Evolutionary conservation across 345 rosid species (phyloP).

Genomic region (Barbarea vulgaris): DNA sequence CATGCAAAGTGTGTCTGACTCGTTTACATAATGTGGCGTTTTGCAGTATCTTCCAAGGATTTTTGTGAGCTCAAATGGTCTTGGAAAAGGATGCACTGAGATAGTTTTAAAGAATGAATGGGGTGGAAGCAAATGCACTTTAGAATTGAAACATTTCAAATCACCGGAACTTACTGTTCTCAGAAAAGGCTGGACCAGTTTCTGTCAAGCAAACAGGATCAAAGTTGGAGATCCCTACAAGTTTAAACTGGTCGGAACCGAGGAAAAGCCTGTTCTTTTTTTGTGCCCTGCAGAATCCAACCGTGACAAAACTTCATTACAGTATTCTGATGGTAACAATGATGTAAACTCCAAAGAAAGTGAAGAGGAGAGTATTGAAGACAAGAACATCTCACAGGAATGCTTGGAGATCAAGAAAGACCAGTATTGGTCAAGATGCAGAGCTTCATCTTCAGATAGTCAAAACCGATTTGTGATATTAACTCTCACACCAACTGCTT

Average conservation of each 20-base stretch:
- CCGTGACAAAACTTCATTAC: not conserved
- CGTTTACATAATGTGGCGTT: not conserved
- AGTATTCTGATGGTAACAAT: not conserved
- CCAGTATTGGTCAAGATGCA: not conserved
- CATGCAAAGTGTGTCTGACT: not conserved
- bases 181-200: constrained; percentile 29
- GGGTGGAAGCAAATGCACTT: constrained; percentile 22
- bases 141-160: not conserved
- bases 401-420: constrained; percentile 11
- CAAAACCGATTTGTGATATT: constrained; percentile 25
- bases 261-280: constrained; percentile 11
- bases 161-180: not conserved
- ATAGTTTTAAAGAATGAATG: constrained; percentile 16
- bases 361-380: constrained; percentile 18
- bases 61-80: constrained; percentile 21
- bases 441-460: constrained; percentile 22
- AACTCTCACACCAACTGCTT: constrained; percentile 11
- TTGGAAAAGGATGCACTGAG: constrained; percentile 14
- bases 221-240: constrained; percentile 16
- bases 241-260: constrained; percentile 3
- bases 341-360: not conserved
- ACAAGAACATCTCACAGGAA: not conserved
- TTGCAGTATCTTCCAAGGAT: constrained; percentile 17
- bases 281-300: constrained; percentile 6
- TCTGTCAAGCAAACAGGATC: constrained; percentile 25